phyloP scores from a whole-genome alignment of 2,329 filamentous ascomycete genomes.

The Ophiostoma ulmi region DNA sequence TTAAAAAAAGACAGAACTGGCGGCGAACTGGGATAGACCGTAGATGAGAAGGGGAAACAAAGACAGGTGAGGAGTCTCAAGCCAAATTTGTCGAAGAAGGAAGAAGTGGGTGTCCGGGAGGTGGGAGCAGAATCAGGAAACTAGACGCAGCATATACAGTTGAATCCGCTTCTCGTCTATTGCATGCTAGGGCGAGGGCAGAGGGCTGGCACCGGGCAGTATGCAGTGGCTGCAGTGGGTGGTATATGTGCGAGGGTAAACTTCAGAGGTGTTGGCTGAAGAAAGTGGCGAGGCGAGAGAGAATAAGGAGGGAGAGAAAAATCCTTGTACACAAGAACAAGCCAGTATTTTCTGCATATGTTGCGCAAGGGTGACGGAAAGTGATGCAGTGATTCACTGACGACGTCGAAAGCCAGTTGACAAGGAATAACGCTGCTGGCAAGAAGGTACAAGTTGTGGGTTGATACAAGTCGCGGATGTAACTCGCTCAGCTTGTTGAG shows the following conservation, averaged over 20 bases:
- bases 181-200: slow-evolving; percentile 14
- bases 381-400: slow-evolving; percentile 17
- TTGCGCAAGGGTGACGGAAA: slow-evolving; percentile 19
- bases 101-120: not conserved
- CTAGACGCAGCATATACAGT: not conserved
- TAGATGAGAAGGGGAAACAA: not conserved
- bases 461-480: slow-evolving; percentile 5
- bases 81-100: not conserved
- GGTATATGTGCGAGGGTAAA: slow-evolving; percentile 18
- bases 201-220: slow-evolving; percentile 14
- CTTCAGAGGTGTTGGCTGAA: not conserved
- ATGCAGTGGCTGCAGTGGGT: slow-evolving; percentile 14
- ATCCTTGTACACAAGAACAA: slow-evolving; percentile 3
- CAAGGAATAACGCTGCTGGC: slow-evolving; percentile 11
- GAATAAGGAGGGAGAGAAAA: not conserved
- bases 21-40: not conserved
- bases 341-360: slow-evolving; percentile 12
- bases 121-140: not conserved
- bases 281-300: not conserved
- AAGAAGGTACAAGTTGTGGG: slow-evolving; percentile 9
- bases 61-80: not conserved
- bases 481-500: not conserved
- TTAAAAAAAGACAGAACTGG: not conserved
- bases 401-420: slow-evolving; percentile 9
- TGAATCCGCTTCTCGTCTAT: slow-evolving; percentile 12